Evolutionary conservation across 495 filamentous ascomycete genomes (phyloP).

Genomic region (Glarea lozoyensis): DNA sequence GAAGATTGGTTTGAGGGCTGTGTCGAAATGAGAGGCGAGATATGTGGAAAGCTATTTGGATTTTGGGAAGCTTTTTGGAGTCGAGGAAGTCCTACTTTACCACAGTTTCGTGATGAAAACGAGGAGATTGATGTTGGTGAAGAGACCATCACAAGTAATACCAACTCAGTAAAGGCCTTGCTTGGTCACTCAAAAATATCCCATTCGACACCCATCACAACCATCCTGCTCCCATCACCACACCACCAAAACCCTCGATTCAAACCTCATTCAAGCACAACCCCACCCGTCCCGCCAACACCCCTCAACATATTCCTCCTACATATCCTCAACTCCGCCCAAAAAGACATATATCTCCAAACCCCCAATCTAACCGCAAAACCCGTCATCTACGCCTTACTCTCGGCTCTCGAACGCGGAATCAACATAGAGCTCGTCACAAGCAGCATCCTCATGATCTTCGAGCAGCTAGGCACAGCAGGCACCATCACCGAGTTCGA

Average conservation of each 20-base stretch:
- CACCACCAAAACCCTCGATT: slow-evolving; percentile 55
- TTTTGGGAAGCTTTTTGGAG: slow-evolving; percentile 56
- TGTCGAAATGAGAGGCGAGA: slow-evolving; percentile 46
- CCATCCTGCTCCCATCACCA: slow-evolving; percentile 59
- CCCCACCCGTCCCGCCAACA: slow-evolving; percentile 42
- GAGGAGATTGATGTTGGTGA: neutral
- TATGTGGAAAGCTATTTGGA: slow-evolving; percentile 41
- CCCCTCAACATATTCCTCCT: slow-evolving; percentile 59
- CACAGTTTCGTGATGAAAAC: neutral
- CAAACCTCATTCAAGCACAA: slow-evolving; percentile 31
- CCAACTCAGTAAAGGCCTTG: slow-evolving; percentile 3
- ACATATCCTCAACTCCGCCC: slow-evolving; percentile 40
- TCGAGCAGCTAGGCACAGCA: slow-evolving; percentile 65
- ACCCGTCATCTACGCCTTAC: slow-evolving; percentile 44
- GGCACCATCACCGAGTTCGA: slow-evolving; percentile 54
- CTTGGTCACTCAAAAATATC: slow-evolving; percentile 3
- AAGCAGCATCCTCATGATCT: slow-evolving; percentile 55
- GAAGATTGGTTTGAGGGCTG: slow-evolving; percentile 69
- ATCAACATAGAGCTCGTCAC: slow-evolving; percentile 56
- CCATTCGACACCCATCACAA: slow-evolving; percentile 20
- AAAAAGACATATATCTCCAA: slow-evolving; percentile 49
- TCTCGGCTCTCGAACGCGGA: slow-evolving; percentile 46
- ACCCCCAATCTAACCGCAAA: slow-evolving; percentile 62
- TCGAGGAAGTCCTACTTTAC: slow-evolving; percentile 17
- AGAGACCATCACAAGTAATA: neutral